These are phyloP conservation scores for Circinella umbellata DNA, from an alignment of 371 early-diverging fungal species.

Conservation along the genomic window DNA sequence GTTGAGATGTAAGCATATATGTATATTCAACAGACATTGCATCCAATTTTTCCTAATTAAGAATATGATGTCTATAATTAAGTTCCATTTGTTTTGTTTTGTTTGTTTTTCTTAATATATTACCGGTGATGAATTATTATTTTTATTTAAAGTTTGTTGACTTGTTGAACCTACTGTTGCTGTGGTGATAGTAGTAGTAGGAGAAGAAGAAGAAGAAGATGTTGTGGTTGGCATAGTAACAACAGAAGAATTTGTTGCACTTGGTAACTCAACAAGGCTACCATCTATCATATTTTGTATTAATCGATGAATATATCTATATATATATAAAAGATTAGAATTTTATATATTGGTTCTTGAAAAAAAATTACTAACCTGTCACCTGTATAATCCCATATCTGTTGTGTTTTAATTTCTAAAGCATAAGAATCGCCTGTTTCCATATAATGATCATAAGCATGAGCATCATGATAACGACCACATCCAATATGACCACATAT, in stretches of 20 bases:
- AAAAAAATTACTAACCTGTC: constrained; percentile 85
- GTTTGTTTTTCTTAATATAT: too few species aligned
- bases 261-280: constrained; percentile 85
- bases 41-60: constrained; percentile 75
- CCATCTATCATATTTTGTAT: constrained; percentile 88
- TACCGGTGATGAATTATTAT: not conserved
- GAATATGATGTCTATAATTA: not conserved
- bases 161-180: not conserved
- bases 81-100: not conserved
- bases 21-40: constrained; percentile 83
- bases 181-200: not conserved
- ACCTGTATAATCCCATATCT: constrained; percentile 97
- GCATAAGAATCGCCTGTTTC: constrained; percentile 84
- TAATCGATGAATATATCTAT: constrained; percentile 83
- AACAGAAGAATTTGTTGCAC: constrained; percentile 36
- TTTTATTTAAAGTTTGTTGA: not conserved
- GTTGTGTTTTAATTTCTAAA: constrained; percentile 91
- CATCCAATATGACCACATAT: constrained; percentile 92
- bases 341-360: too few species aligned
- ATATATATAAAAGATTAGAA: too few species aligned
- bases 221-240: constrained; percentile 13
- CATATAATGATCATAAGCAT: constrained; percentile 86
- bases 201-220: not conserved
- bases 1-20: constrained; percentile 77
- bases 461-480: constrained; percentile 80